These are phyloP conservation scores for Hortiboletus flavorubellus DNA, from an alignment of 768 basidiomycete genomes.

Conservation along the genomic window DNA sequence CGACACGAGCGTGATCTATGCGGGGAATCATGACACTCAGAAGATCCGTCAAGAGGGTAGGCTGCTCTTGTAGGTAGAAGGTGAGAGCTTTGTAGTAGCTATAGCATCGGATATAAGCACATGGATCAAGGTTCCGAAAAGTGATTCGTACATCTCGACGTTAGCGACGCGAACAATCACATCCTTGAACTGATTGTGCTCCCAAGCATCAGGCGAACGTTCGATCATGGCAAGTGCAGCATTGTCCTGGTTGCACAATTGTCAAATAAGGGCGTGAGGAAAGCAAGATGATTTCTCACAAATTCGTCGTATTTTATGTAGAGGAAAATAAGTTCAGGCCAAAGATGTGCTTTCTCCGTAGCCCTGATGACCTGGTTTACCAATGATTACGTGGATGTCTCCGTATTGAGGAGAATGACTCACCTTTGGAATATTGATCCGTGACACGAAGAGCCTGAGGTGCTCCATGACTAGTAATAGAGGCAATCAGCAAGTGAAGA, in stretches of 20 bases:
- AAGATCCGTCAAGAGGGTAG: slow-evolving; percentile 89
- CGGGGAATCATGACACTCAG: slow-evolving; percentile 90
- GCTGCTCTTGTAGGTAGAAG: slow-evolving; percentile 94
- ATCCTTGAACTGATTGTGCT: slow-evolving; percentile 99
- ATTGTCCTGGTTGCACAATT: slow-evolving; percentile 64
- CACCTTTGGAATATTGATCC: slow-evolving; percentile 97
- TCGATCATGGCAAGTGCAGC: slow-evolving; percentile 99
- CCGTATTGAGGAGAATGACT: neutral
- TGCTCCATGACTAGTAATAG: slow-evolving; percentile 87
- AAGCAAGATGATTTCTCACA: slow-evolving; percentile 37
- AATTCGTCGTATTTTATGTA: slow-evolving; percentile 99
- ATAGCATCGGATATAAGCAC: slow-evolving; percentile 6
- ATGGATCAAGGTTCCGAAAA: neutral
- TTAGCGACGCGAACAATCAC: slow-evolving; percentile 95
- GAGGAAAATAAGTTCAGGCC: slow-evolving; percentile 97
- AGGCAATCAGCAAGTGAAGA: neutral
- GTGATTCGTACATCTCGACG: slow-evolving; percentile 77
- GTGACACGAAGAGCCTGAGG: slow-evolving; percentile 90
- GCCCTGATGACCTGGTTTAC: slow-evolving; percentile 78
- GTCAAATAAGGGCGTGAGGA: neutral
- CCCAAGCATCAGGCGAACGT: slow-evolving; percentile 97
- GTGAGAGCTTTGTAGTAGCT: slow-evolving; percentile 95
- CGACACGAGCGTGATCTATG: slow-evolving; percentile 93
- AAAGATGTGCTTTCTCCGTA: slow-evolving; percentile 93
- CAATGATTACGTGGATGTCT: neutral